Base-by-base conservation (phyloP, 768 basidiomycete genomes). In the Mycena polygramma region DNA sequence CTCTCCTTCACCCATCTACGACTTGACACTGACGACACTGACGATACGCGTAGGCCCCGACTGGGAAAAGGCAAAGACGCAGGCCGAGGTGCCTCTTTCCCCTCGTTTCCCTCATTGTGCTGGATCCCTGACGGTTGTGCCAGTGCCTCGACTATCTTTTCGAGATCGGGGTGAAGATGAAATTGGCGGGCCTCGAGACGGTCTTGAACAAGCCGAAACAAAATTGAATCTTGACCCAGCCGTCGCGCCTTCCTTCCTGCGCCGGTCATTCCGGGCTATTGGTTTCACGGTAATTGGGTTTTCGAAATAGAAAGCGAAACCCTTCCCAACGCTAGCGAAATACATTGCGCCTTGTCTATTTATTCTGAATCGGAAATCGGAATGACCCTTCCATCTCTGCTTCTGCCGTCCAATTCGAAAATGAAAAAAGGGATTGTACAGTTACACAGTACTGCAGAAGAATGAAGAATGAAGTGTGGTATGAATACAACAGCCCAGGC, bases 141-240 rank as follows among this genome's bases (percentile, higher is more conserved):
- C 73, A 94, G 91, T 97, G 95, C 78, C 86, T 96, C 37, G 95
- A 97, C 77, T 97, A 96, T 80, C 85, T 97, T 19, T 95, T 96
- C 74, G 95, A 96, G 78, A 90, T 96, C 58, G 92, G 88, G 14
- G 93, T 95, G 62, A 93, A 92, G 81, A 93, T 94, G 92, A 91
- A 88, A 76, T 79, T 88, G 45, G 89, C 90, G 0, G 89, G 89
- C 2, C 74, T 92, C 15, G 52, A 64, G 53, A 70, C 72, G 15
- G 69, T 70, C 2, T 4, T 57, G 43, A 26, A 5, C 19, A 8
- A 30, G 30, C 6, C 30, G 30, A 30, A 30, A 6, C 6, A 6
- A 30, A 30, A 30, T 30, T 6, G 30, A 30, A 30, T 30, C 2
- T 30, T 30, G 30, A 30, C n/a, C n/a, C n/a, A n/a, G n/a, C n/a